Conservation (phyloP, 352 stramenopile genomes). For the Pythium monospermum region DNA sequence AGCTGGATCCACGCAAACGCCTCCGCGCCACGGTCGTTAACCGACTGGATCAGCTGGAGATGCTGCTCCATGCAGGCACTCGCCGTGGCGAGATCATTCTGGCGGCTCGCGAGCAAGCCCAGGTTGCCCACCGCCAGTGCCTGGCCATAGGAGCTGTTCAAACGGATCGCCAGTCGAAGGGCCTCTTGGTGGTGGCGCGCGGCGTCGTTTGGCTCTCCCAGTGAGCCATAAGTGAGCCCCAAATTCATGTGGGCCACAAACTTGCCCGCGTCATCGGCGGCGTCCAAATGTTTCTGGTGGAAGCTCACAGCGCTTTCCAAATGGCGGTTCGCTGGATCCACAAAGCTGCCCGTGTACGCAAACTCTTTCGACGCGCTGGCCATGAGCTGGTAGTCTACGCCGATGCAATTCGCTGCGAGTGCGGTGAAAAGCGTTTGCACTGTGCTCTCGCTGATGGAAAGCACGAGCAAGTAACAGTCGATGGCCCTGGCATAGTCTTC, state of each 20-base stretch:
- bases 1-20: slow-evolving; percentile 86
- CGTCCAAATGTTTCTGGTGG: slow-evolving; percentile 74
- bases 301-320: slow-evolving; percentile 52
- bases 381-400: slow-evolving; percentile 82
- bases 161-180: slow-evolving; percentile 75
- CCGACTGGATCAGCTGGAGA: slow-evolving; percentile 83
- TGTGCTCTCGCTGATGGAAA: slow-evolving; percentile 81
- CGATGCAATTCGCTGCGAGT: slow-evolving; percentile 85
- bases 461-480: slow-evolving; percentile 80
- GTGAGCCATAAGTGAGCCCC: slow-evolving; percentile 66
- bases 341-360: slow-evolving; percentile 72
- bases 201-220: slow-evolving; percentile 61
- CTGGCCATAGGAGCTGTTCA: slow-evolving; percentile 83
- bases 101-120: slow-evolving; percentile 75
- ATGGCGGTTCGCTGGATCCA: slow-evolving; percentile 38
- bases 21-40: slow-evolving; percentile 71
- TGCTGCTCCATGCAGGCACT: slow-evolving; percentile 87
- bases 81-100: slow-evolving; percentile 75
- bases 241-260: slow-evolving; percentile 87
- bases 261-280: slow-evolving; percentile 77
- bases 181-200: slow-evolving; percentile 85
- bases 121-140: slow-evolving; percentile 86
- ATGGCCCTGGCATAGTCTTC: slow-evolving; percentile 80
- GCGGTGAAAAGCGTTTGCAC: slow-evolving; percentile 70
- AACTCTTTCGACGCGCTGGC: slow-evolving; percentile 53